Percentiles rank a stretch among this genome's conserved stretches.
Evolutionary conservation across 2,329 filamentous ascomycete genomes (phyloP).

Genomic region (Aspergillus alliaceus): DNA sequence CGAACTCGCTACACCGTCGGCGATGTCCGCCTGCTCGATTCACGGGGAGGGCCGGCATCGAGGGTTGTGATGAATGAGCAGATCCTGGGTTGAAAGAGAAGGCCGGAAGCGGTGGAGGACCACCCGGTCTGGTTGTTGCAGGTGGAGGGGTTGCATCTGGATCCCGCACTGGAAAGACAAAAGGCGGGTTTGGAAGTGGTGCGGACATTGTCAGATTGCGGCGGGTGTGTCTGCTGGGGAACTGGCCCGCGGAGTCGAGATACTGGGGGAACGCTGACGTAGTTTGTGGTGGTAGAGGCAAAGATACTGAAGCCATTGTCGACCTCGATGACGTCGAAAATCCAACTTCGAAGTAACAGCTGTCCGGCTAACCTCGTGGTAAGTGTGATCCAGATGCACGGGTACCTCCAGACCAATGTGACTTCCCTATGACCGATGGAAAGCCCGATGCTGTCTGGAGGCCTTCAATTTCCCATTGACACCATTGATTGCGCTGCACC

Average conservation of each 20-base stretch:
- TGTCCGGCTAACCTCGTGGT: conserved; percentile 5
- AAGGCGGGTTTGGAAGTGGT: conserved; percentile 60
- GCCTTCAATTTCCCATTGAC: conserved; percentile 21
- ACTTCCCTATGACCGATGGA: conserved; percentile 24
- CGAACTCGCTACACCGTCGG: conserved; percentile 82
- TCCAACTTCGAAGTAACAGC: background rate
- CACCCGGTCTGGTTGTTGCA: conserved; percentile 52
- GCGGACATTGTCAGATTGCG: conserved; percentile 29
- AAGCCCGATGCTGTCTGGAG: conserved; percentile 29
- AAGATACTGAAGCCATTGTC: conserved; percentile 39
- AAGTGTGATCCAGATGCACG: conserved; percentile 21
- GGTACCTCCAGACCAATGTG: conserved; percentile 29
- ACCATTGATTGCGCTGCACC: conserved; percentile 20
- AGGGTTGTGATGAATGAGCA: conserved; percentile 45
- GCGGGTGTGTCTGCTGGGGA: conserved; percentile 22
- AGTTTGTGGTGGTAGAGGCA: conserved; percentile 31
- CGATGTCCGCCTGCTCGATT: conserved; percentile 62
- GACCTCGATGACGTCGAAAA: conserved; percentile 5
- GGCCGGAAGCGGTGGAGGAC: conserved; percentile 33
- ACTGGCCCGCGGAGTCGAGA: conserved; percentile 22
- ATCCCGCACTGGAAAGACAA: conserved; percentile 59
- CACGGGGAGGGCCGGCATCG: conserved; percentile 54
- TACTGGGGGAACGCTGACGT: conserved; percentile 28
- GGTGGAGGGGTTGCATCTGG: conserved; percentile 30
- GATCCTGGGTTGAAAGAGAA: conserved; percentile 41